Percentiles rank a stretch among this genome's conserved stretches.
phyloP scores from a whole-genome alignment of 148 eudicot species.

The Persicaria maculosa region DNA sequence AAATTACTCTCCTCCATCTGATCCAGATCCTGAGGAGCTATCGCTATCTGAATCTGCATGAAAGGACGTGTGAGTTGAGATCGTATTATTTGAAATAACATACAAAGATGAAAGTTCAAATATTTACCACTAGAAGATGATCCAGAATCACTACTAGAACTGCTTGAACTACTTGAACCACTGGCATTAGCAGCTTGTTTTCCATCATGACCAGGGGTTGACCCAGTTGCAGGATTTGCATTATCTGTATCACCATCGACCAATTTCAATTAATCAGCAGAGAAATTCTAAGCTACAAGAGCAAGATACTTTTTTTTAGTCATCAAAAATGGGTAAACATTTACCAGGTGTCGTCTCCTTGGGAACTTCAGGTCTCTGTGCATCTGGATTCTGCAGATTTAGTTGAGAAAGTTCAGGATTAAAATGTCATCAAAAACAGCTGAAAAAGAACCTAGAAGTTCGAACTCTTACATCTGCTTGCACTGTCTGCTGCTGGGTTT shows the following conservation, averaged over 20 bases:
- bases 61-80: slow-evolving; percentile 8
- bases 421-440: not conserved
- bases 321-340: not conserved
- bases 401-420: not conserved
- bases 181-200: slow-evolving; percentile 43
- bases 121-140: slow-evolving; percentile 70
- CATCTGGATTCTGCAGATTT: slow-evolving; percentile 8
- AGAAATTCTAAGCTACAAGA: not conserved
- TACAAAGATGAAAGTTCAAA: slow-evolving; percentile 6
- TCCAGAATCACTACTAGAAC: slow-evolving; percentile 91
- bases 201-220: slow-evolving; percentile 44
- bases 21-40: slow-evolving; percentile 58
- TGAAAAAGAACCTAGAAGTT: not conserved
- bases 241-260: slow-evolving; percentile 26
- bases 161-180: slow-evolving; percentile 80
- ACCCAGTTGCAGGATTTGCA: slow-evolving; percentile 20
- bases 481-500: slow-evolving; percentile 26
- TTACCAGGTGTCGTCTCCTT: slow-evolving; percentile 44
- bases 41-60: slow-evolving; percentile 77
- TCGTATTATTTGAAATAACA: not conserved
- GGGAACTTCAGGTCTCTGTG: slow-evolving; percentile 23
- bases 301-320: not conserved
- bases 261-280: slow-evolving; percentile 1
- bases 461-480: slow-evolving; percentile 13
- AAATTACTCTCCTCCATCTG: slow-evolving; percentile 51